These are phyloP conservation scores for Nepenthes mirabilis DNA, from an alignment of 148 eudicot genomes.

Conservation along the genomic window DNA sequence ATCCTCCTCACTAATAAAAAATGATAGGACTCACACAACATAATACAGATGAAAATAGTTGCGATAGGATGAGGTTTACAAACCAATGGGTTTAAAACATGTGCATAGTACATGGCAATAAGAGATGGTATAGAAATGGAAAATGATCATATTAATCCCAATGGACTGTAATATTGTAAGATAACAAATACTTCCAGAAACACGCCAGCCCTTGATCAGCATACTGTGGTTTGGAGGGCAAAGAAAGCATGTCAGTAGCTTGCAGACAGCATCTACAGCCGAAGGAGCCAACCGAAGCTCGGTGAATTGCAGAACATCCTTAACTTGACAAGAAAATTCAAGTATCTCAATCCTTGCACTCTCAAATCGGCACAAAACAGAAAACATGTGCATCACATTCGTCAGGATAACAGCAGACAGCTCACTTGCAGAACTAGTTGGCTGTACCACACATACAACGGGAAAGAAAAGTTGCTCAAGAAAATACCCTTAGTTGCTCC, in stretches of 20 bases:
- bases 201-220: constrained; percentile 80
- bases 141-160: background rate
- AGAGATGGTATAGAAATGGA: no score
- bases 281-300: constrained; percentile 87
- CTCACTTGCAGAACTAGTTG: constrained; percentile 74
- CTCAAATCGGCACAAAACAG: constrained; percentile 81
- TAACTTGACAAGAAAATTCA: constrained; percentile 65
- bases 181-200: constrained; percentile 47
- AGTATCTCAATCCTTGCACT: constrained; percentile 84
- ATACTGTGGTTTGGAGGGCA: constrained; percentile 60
- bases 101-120: background rate
- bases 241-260: constrained; percentile 74
- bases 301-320: constrained; percentile 91
- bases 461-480: constrained; percentile 78
- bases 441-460: constrained; percentile 98
- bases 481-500: no score
- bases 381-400: constrained; percentile 72
- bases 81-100: no score
- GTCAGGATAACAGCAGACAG: constrained; percentile 80
- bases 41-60: background rate
- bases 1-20: no score
- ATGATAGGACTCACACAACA: background rate
- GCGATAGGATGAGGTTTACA: background rate
- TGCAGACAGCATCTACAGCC: constrained; percentile 91
- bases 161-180: background rate